These are phyloP conservation scores for Cymbopogon citratus DNA, from an alignment of 176 grass and related monocot species.

Conservation along the genomic window DNA sequence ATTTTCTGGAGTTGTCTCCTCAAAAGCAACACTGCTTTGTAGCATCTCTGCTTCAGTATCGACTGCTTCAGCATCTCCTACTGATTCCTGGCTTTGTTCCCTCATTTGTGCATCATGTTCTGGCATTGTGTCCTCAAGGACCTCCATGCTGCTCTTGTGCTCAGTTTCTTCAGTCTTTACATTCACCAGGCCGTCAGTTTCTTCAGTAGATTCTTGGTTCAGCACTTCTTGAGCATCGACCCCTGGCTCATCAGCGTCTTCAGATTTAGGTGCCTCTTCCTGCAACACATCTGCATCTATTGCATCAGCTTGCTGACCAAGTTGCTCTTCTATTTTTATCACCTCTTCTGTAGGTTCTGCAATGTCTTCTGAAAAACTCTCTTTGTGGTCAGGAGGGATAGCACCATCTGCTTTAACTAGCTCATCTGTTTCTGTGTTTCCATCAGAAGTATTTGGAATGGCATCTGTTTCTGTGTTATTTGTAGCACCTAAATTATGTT, in stretches of 20 bases:
- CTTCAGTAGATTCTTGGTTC: constrained; percentile 28
- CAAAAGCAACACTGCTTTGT: constrained; percentile 3
- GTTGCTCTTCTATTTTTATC: constrained; percentile 17
- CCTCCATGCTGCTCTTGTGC: constrained; percentile 6
- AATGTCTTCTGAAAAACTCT: constrained; percentile 4
- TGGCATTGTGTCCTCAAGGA: constrained; percentile 11
- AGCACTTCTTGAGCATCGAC: constrained; percentile 21
- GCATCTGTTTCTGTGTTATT: not conserved
- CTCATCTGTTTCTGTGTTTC: constrained; percentile 26
- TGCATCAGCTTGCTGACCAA: not conserved
- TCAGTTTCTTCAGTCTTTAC: constrained; percentile 19
- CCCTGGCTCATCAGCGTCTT: not conserved
- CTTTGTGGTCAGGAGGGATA: not conserved
- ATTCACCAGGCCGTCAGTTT: not conserved
- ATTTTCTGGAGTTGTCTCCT: constrained; percentile 22
- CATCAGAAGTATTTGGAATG: constrained; percentile 16
- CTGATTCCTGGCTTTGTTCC: constrained; percentile 17
- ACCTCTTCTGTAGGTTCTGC: constrained; percentile 13
- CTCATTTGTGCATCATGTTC: constrained; percentile 7
- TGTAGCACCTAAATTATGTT: not conserved
- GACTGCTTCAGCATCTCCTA: constrained; percentile 5
- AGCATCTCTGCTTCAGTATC: constrained; percentile 7
- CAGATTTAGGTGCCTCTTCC: constrained; percentile 22
- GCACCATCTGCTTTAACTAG: not conserved
- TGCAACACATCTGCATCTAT: not conserved